phyloP scores from a whole-genome alignment of 208 protist species.

The Acanthamoeba lenticulata region DNA sequence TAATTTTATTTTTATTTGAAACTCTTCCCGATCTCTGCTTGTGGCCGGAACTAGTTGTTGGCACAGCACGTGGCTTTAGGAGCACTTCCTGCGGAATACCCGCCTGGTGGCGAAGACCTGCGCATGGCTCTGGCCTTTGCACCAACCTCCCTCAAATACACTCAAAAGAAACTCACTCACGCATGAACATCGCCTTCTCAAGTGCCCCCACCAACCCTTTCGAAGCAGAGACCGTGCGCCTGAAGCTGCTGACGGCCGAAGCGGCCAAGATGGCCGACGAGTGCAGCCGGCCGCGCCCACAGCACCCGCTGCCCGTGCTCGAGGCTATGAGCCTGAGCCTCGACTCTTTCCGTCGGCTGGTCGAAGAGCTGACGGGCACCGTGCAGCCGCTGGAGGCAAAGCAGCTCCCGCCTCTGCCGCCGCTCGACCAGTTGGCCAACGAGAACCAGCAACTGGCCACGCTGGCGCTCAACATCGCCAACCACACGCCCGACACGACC shows the following conservation, averaged over 20 bases:
- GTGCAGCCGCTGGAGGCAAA: background rate
- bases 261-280: background rate
- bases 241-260: background rate
- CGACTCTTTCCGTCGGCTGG: background rate
- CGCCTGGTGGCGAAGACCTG: too few relatives aligned
- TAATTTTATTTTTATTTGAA: too few relatives aligned
- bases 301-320: background rate
- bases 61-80: too few relatives aligned
- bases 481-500: background rate
- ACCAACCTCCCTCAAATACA: too few relatives aligned
- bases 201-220: background rate
- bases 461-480: background rate
- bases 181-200: too few relatives aligned
- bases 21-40: too few relatives aligned
- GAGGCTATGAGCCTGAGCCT: background rate
- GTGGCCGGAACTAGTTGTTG: too few relatives aligned
- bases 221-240: background rate
- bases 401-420: too few relatives aligned
- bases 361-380: background rate
- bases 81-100: too few relatives aligned
- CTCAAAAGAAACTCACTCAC: too few relatives aligned
- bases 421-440: background rate
- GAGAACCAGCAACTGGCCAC: background rate
- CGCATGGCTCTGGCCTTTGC: too few relatives aligned
- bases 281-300: background rate